A percentile compares a stretch with the other conserved stretches of the same genome.
These are phyloP conservation scores for Dacryopinax spathularia DNA, from an alignment of 768 basidiomycete genomes.

Conservation along the genomic window DNA sequence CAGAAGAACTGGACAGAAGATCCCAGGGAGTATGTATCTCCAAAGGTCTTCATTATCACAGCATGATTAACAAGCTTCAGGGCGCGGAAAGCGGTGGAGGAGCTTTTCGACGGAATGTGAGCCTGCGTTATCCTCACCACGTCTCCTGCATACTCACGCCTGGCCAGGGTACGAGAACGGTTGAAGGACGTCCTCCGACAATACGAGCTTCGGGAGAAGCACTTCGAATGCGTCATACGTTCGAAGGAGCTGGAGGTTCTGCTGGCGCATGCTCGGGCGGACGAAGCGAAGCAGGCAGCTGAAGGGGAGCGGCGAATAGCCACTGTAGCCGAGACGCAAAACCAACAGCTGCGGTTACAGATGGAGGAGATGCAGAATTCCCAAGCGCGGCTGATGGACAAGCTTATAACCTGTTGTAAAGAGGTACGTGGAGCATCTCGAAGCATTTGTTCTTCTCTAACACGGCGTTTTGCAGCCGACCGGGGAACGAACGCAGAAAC, in stretches of 20 bases:
- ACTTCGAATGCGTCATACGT: conserved; percentile 83
- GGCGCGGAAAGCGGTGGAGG: conserved; percentile 59
- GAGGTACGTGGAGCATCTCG: too few relatives aligned
- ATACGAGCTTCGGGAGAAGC: conserved; percentile 79
- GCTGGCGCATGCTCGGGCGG: conserved; percentile 71
- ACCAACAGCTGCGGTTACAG: conserved; percentile 53
- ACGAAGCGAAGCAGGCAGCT: conserved; percentile 72
- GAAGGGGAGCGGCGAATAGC: conserved; percentile 47
- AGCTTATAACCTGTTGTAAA: conserved; percentile 72
- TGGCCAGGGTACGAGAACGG: conserved; percentile 59
- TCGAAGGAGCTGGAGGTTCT: conserved; percentile 85
- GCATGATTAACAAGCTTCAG: conserved; percentile 25
- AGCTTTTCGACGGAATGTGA: conserved; percentile 75
- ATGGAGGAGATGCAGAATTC: conserved; percentile 67
- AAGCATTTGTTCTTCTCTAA: conserved; percentile 10
- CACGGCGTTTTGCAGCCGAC: conserved; percentile 41
- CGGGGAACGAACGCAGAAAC: conserved; percentile 65
- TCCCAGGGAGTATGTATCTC: conserved; percentile 46
- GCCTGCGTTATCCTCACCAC: conserved; percentile 25
- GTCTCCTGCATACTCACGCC: conserved; percentile 5
- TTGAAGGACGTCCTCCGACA: conserved; percentile 76
- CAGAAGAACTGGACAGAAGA: conserved; percentile 72
- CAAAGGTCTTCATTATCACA: not conserved
- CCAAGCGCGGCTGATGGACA: conserved; percentile 69
- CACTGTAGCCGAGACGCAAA: conserved; percentile 61